Evolutionary conservation across 2,329 filamentous ascomycete species (phyloP).

Genomic region (Talaromyces sp.): DNA sequence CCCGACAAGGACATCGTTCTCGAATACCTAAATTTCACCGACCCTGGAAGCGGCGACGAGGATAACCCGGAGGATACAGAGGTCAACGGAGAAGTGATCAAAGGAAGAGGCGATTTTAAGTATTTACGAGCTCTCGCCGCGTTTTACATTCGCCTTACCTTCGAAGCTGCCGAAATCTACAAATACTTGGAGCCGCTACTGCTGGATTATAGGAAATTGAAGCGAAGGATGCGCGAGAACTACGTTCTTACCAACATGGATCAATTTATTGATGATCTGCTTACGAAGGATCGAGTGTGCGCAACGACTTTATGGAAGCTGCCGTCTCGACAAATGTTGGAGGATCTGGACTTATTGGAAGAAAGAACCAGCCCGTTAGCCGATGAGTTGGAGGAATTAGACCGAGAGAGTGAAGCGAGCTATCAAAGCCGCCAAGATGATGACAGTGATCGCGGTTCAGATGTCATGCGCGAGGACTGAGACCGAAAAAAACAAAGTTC

Average conservation of each 20-base stretch:
- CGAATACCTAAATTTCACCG: slow-evolving; percentile 75
- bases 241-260: slow-evolving; percentile 79
- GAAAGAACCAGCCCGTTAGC: slow-evolving; percentile 78
- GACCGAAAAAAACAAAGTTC: neutral
- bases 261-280: slow-evolving; percentile 86
- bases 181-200: slow-evolving; percentile 75
- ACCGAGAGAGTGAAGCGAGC: slow-evolving; percentile 28
- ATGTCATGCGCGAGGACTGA: slow-evolving; percentile 11
- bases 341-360: slow-evolving; percentile 85
- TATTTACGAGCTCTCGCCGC: slow-evolving; percentile 85
- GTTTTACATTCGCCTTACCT: slow-evolving; percentile 90
- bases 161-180: slow-evolving; percentile 77
- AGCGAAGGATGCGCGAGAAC: slow-evolving; percentile 68
- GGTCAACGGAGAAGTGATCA: slow-evolving; percentile 29
- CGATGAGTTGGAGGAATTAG: slow-evolving; percentile 54
- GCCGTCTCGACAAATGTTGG: slow-evolving; percentile 73
- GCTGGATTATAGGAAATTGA: slow-evolving; percentile 77
- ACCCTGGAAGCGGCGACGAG: slow-evolving; percentile 57
- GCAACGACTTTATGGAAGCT: slow-evolving; percentile 91
- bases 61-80: slow-evolving; percentile 23
- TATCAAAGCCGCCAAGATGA: slow-evolving; percentile 13
- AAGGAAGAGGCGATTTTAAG: slow-evolving; percentile 51
- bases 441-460: slow-evolving; percentile 13
- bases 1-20: slow-evolving; percentile 73
- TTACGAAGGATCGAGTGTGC: slow-evolving; percentile 85